Conservation (phyloP, 2,329 filamentous ascomycete species). For the Curvularia lunata region DNA sequence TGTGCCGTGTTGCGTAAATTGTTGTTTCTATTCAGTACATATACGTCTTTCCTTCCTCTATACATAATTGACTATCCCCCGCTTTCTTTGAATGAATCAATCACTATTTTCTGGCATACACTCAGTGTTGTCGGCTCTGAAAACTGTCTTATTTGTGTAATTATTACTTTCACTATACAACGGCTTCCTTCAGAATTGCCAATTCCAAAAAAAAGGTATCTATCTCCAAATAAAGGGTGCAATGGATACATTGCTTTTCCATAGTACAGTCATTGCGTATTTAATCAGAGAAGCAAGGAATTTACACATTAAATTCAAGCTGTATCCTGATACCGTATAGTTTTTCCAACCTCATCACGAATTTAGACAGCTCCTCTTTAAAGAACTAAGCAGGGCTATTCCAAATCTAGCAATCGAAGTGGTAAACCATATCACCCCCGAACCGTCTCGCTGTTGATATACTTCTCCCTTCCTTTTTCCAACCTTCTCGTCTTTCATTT, state of each 20-base stretch:
- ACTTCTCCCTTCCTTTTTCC: too few species aligned
- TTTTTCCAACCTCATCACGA: neutral
- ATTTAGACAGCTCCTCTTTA: too few species aligned
- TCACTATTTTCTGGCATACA: too few species aligned
- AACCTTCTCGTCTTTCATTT: too few species aligned
- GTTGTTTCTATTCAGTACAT: neutral
- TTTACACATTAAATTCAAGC: neutral
- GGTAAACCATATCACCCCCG: too few species aligned
- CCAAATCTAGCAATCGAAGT: too few species aligned
- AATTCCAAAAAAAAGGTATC: too few species aligned
- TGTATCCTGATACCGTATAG: neutral
- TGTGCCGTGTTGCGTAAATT: constrained; percentile 32
- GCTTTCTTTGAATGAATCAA: neutral
- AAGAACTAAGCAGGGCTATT: too few species aligned
- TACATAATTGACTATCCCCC: neutral
- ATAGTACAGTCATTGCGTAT: neutral
- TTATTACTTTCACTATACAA: neutral
- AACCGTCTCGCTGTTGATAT: too few species aligned
- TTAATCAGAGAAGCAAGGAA: neutral
- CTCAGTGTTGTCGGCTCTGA: too few species aligned
- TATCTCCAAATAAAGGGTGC: too few species aligned
- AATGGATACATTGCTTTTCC: neutral
- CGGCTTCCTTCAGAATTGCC: neutral
- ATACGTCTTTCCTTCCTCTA: neutral
- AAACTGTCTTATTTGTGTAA: neutral